Conservation (phyloP, 2,329 filamentous ascomycete species). For the Bisporella sp. region DNA sequence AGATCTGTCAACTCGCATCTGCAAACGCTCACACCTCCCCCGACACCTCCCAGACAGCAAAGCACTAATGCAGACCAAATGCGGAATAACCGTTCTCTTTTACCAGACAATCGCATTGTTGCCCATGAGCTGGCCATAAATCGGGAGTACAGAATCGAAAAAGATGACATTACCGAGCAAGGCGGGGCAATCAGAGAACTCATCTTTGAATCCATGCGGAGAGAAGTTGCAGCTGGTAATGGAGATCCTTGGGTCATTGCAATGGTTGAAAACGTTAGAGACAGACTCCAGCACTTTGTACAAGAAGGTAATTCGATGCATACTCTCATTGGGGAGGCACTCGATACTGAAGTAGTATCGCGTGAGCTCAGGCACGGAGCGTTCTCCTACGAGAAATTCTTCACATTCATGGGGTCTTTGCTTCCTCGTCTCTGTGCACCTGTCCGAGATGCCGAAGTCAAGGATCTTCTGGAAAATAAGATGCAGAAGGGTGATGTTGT, state of each 20-base stretch:
- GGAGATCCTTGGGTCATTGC: conserved; percentile 62
- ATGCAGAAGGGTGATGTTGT: conserved; percentile 58
- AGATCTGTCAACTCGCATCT: conserved; percentile 33
- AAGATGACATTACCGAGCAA: conserved; percentile 48
- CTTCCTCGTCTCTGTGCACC: conserved; percentile 76
- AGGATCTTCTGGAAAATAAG: conserved; percentile 57
- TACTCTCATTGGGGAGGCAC: conserved; percentile 64
- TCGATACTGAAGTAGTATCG: conserved; percentile 66
- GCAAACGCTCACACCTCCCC: conserved; percentile 47
- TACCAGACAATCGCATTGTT: conserved; percentile 68
- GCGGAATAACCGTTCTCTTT: conserved; percentile 34
- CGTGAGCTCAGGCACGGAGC: conserved; percentile 63
- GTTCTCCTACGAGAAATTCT: conserved; percentile 78
- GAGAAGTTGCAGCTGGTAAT: conserved; percentile 54
- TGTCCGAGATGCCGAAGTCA: conserved; percentile 70
- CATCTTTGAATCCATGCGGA: conserved; percentile 52
- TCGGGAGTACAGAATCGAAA: conserved; percentile 66
- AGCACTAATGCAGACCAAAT: conserved; percentile 22
- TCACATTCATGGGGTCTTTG: conserved; percentile 66
- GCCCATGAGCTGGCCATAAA: conserved; percentile 78
- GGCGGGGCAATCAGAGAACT: conserved; percentile 52
- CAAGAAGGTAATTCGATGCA: conserved; percentile 67
- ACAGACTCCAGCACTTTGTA: conserved; percentile 66
- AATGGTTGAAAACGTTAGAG: conserved; percentile 63
- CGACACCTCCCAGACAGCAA: conserved; percentile 35